Percentiles rank a stretch among this genome's conserved stretches.
phyloP scores from a whole-genome alignment of 2,329 filamentous ascomycete genomes.

The Aspergillus cejpii region DNA sequence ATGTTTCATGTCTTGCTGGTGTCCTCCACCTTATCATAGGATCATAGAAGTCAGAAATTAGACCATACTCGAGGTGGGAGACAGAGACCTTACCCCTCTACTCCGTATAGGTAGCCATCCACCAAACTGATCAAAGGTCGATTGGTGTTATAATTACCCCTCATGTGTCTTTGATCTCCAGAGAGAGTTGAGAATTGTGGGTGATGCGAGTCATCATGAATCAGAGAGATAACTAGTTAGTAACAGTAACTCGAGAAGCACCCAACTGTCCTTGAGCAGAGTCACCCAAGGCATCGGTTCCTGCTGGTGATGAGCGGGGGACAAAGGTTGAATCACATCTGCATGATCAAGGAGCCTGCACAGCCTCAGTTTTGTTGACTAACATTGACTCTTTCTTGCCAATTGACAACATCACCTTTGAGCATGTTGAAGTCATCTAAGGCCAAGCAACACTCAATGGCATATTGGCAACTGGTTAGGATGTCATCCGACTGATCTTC shows the following conservation, averaged over 20 bases:
- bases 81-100: neutral
- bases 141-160: neutral
- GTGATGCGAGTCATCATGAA: neutral
- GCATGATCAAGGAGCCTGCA: constrained; percentile 18
- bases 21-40: no score
- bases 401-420: constrained; percentile 13
- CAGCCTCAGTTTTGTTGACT: constrained; percentile 25
- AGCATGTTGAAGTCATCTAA: neutral
- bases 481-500: constrained; percentile 15
- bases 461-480: constrained; percentile 1
- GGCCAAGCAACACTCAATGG: constrained; percentile 7
- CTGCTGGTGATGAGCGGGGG: constrained; percentile 21
- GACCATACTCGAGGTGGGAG: neutral
- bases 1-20: no score
- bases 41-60: no score
- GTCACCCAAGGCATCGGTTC: constrained; percentile 19
- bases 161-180: neutral
- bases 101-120: no score
- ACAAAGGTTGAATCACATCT: constrained; percentile 5
- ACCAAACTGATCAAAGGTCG: no score
- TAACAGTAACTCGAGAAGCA: no score
- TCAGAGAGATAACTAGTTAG: constrained; percentile 11
- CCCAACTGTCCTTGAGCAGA: constrained; percentile 1
- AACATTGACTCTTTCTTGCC: constrained; percentile 4
- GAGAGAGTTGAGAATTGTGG: neutral